phyloP scores from a whole-genome alignment of 2,329 filamentous ascomycete genomes.

The Fusarium sp. region DNA sequence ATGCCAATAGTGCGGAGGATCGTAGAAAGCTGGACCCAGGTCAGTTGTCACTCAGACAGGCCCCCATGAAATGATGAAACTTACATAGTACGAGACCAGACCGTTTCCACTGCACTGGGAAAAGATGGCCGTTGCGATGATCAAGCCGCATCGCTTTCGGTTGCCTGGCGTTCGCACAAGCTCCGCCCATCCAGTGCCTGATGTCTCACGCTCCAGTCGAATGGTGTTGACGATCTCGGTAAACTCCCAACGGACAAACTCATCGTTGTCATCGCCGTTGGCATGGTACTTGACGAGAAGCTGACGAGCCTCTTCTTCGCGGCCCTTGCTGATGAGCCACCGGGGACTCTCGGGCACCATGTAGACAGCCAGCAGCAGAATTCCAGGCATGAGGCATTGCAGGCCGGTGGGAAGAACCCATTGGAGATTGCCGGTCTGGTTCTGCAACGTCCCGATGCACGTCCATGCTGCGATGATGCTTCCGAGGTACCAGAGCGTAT shows the following conservation, averaged over 20 bases:
- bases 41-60: background rate
- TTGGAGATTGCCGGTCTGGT: slow-evolving; percentile 28
- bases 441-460: slow-evolving; percentile 31
- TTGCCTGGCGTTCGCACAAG: slow-evolving; percentile 36
- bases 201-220: slow-evolving; percentile 28
- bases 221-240: slow-evolving; percentile 36
- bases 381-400: slow-evolving; percentile 37
- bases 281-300: slow-evolving; percentile 40
- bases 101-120: slow-evolving; percentile 41
- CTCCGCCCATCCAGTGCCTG: slow-evolving; percentile 28
- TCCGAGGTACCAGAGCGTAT: slow-evolving; percentile 40
- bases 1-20: slow-evolving; percentile 39
- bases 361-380: slow-evolving; percentile 35
- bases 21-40: slow-evolving; percentile 24
- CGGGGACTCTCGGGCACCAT: slow-evolving; percentile 36
- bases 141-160: slow-evolving; percentile 34
- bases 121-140: slow-evolving; percentile 38
- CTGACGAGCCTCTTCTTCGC: slow-evolving; percentile 33
- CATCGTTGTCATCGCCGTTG: slow-evolving; percentile 25
- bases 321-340: slow-evolving; percentile 38
- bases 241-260: slow-evolving; percentile 35
- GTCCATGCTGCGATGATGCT: slow-evolving; percentile 38
- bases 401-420: slow-evolving; percentile 37
- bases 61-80: background rate
- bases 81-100: slow-evolving; percentile 38